A percentile compares a stretch with the other conserved stretches of the same genome.
These are phyloP conservation scores for Suhomyces choctaworum DNA, from an alignment of 1,139 yeast genomes.

Conservation along the genomic window DNA sequence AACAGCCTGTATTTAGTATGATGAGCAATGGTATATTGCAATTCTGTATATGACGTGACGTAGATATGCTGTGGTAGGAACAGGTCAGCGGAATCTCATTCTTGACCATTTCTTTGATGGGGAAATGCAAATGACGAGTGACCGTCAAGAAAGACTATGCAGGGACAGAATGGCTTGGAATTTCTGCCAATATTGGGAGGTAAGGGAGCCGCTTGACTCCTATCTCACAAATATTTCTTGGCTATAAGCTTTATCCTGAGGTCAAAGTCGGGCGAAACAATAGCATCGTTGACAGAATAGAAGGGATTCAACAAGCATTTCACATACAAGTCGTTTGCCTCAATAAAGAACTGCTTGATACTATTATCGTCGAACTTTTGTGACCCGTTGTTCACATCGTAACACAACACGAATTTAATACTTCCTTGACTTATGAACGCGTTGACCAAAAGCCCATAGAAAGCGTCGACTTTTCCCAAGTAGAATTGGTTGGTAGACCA, in stretches of 20 bases:
- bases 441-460: constrained; percentile 76
- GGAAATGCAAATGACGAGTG: too few relatives aligned
- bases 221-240: constrained; percentile 67
- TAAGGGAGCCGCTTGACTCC: constrained; percentile 5
- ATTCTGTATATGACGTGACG: too few relatives aligned
- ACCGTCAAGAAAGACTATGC: too few relatives aligned
- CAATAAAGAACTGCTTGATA: constrained; percentile 80
- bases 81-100: too few relatives aligned
- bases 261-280: constrained; percentile 76
- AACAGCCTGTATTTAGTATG: not conserved
- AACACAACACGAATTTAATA: constrained; percentile 76
- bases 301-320: constrained; percentile 87
- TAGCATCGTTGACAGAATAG: constrained; percentile 73
- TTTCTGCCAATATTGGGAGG: too few relatives aligned
- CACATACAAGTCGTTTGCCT: constrained; percentile 83
- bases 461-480: constrained; percentile 79
- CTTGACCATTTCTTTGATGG: too few relatives aligned
- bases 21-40: too few relatives aligned
- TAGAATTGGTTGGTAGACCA: constrained; percentile 70
- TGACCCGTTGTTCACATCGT: constrained; percentile 42
- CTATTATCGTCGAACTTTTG: constrained; percentile 62
- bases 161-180: too few relatives aligned
- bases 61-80: too few relatives aligned
- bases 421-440: constrained; percentile 90
- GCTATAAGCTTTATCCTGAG: constrained; percentile 69